phyloP scores from a whole-genome alignment of 2,329 filamentous ascomycete genomes.

The Fusarium ramigenum region DNA sequence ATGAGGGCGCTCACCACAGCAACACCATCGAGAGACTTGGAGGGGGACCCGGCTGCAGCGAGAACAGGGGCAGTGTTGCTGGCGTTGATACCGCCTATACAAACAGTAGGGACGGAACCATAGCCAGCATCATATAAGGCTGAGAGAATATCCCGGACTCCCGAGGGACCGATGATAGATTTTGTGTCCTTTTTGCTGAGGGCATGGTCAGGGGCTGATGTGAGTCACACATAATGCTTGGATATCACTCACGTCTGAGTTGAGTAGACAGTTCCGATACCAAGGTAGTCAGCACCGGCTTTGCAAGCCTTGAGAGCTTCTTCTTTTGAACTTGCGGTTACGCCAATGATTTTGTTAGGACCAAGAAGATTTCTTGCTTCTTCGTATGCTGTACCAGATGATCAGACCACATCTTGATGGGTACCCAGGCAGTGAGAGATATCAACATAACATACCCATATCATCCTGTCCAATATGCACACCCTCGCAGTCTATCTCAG shows the following conservation, averaged over 20 bases:
- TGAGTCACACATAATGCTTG: not conserved
- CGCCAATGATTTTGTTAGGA: slow-evolving; percentile 82
- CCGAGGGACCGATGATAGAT: slow-evolving; percentile 64
- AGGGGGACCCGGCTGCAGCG: slow-evolving; percentile 67
- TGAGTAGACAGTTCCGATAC: slow-evolving; percentile 88
- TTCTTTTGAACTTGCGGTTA: slow-evolving; percentile 78
- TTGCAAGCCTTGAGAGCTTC: slow-evolving; percentile 78
- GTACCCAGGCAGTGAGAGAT: not conserved
- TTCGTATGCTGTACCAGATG: slow-evolving; percentile 35
- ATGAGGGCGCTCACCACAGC: slow-evolving; percentile 93
- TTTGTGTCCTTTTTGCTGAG: slow-evolving; percentile 86
- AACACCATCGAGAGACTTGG: slow-evolving; percentile 78
- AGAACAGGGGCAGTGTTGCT: slow-evolving; percentile 79
- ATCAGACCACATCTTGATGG: not conserved
- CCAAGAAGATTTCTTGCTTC: slow-evolving; percentile 78
- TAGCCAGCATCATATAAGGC: slow-evolving; percentile 61
- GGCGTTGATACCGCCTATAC: slow-evolving; percentile 88
- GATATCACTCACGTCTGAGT: slow-evolving; percentile 73
- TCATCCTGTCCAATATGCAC: slow-evolving; percentile 97
- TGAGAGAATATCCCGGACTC: slow-evolving; percentile 63
- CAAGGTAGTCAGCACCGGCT: slow-evolving; percentile 88
- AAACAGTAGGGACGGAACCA: slow-evolving; percentile 70
- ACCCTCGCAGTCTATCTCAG: slow-evolving; percentile 87
- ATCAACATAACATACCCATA: slow-evolving; percentile 67
- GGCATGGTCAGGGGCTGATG: not conserved